Evolutionary conservation across 129 eudicot species (phyloP).

Genomic region (Logfia minima): DNA sequence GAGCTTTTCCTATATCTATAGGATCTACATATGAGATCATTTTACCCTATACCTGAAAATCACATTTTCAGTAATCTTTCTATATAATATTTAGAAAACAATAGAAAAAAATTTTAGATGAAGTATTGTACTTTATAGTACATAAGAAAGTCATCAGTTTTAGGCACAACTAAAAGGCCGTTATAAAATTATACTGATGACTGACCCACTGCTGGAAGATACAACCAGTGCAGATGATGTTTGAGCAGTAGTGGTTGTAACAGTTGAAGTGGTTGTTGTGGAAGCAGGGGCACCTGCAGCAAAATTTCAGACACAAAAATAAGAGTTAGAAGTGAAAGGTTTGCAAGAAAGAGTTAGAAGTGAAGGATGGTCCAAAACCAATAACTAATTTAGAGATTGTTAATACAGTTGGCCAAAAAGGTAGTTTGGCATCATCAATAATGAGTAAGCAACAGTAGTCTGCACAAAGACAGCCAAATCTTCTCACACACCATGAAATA

Average conservation of each 20-base stretch:
- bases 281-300: constrained; percentile 49
- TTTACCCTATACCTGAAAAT: not conserved
- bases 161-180: not conserved
- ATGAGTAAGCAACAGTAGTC: constrained; percentile 9
- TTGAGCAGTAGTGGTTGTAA: constrained; percentile 68
- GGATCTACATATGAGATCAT: not conserved
- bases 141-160: constrained; percentile 12
- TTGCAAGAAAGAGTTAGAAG: not conserved
- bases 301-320: not conserved
- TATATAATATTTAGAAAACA: not conserved
- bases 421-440: constrained; percentile 3
- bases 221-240: constrained; percentile 59
- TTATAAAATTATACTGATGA: constrained; percentile 39
- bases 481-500: not conserved
- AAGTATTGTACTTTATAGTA: constrained; percentile 4
- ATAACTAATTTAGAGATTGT: constrained; percentile 1
- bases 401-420: not conserved
- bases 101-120: not conserved
- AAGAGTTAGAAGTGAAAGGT: constrained; percentile 3
- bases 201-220: constrained; percentile 84
- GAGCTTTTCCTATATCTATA: not conserved
- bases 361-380: constrained; percentile 6
- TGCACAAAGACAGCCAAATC: not conserved
- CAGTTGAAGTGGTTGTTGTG: constrained; percentile 49
- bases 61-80: not conserved